Evolutionary conservation across 1,284 basidiomycete species (phyloP).

Genomic region (Coriolopsis trogii): DNA sequence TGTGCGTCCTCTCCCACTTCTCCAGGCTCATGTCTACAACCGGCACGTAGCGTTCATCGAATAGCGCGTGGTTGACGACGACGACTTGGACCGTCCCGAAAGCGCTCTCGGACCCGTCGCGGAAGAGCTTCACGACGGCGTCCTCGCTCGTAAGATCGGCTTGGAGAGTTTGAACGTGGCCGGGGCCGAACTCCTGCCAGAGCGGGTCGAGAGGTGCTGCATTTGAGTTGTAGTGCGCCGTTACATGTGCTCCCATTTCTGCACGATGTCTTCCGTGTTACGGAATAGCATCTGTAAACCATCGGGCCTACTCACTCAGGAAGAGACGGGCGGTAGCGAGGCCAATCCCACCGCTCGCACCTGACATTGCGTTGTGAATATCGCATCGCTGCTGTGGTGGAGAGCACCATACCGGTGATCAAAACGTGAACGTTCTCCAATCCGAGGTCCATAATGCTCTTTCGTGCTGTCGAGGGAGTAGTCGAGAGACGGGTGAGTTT

Average conservation of each 20-base stretch:
- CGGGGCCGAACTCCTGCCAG: constrained; percentile 37
- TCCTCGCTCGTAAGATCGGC: constrained; percentile 63
- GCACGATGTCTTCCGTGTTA: constrained; percentile 6
- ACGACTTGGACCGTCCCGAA: constrained; percentile 60
- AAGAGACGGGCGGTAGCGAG: constrained; percentile 39
- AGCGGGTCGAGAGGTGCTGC: constrained; percentile 48
- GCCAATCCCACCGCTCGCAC: constrained; percentile 44
- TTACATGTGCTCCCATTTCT: constrained; percentile 74
- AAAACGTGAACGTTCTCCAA: constrained; percentile 39
- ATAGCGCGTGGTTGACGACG: constrained; percentile 70
- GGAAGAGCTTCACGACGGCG: constrained; percentile 52
- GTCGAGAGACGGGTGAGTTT: too few relatives aligned
- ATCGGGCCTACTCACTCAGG: constrained; percentile 43
- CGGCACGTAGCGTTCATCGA: constrained; percentile 47
- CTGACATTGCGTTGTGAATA: too few relatives aligned
- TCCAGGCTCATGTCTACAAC: constrained; percentile 63
- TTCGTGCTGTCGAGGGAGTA: too few relatives aligned
- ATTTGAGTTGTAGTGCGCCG: constrained; percentile 73
- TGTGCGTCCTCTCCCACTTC: constrained; percentile 67
- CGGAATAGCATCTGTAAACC: not conserved
- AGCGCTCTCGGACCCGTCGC: constrained; percentile 27
- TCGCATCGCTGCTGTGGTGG: too few relatives aligned
- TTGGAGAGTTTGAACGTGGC: constrained; percentile 47
- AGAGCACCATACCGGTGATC: constrained; percentile 39
- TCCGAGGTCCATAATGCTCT: constrained; percentile 35